Percentiles rank a stretch among this genome's conserved stretches.
Conservation (phyloP, 2,329 filamentous ascomycete species). For the Geosmithia flava region DNA sequence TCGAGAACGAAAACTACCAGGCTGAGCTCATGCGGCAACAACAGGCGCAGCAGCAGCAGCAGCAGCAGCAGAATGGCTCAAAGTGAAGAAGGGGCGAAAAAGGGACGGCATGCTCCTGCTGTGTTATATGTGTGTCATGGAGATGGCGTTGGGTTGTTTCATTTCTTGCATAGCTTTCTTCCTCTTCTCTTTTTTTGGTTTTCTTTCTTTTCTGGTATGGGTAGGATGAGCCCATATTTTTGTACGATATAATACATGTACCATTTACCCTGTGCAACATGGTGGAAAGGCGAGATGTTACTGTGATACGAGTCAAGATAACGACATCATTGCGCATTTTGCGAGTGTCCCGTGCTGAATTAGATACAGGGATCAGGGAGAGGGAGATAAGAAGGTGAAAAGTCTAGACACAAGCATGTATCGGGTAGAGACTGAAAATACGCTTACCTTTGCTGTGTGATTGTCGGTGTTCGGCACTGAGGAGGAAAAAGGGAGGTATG, state of each 20-base stretch:
- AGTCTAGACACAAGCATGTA: too few relatives aligned
- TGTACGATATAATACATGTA: not conserved
- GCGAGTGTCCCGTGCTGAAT: too few relatives aligned
- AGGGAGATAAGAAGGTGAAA: too few relatives aligned
- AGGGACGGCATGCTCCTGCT: not conserved
- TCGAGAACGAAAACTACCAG: conserved; percentile 49
- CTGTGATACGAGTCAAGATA: too few relatives aligned
- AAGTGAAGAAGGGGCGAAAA: not conserved
- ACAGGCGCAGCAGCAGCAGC: conserved; percentile 12
- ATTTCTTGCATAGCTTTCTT: not conserved
- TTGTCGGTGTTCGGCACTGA: too few relatives aligned
- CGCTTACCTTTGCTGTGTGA: too few relatives aligned
- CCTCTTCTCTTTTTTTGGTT: not conserved
- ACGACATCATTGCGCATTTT: too few relatives aligned
- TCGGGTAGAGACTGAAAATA: too few relatives aligned
- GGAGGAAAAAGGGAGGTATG: too few relatives aligned
- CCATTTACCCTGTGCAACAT: too few relatives aligned
- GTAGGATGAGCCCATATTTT: not conserved
- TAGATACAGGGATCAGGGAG: too few relatives aligned
- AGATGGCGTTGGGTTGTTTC: not conserved
- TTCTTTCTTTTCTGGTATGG: not conserved
- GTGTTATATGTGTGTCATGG: not conserved
- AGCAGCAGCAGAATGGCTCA: conserved; percentile 6
- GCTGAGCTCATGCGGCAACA: conserved; percentile 11
- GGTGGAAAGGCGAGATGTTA: too few relatives aligned